Base-by-base conservation (phyloP, 2,329 filamentous ascomycete species). In the Lizonia empirigonia region DNA sequence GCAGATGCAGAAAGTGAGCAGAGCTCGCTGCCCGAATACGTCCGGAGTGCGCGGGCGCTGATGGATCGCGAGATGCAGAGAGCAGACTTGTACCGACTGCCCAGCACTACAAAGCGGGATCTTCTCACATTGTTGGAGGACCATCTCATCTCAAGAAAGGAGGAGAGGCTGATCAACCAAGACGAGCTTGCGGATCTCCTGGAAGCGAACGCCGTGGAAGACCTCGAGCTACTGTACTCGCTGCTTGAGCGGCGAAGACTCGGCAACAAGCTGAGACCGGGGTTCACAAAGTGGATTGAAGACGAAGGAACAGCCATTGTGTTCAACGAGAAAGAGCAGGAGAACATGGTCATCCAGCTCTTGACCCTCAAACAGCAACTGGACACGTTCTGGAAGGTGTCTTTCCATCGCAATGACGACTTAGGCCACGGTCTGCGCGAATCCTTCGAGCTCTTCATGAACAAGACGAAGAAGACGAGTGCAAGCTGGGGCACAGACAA, bases 401-500 rank as follows among this genome's bases (percentile, higher is more conserved):
- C 91, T 0, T 97, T 99, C 66, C 80, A 82, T 37, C 85, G 85
- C 44, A 84, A 96, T 60, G 85, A 91, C n/a, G 82, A 84, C 18
- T 85, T 97, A 39, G 82, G 86, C 0, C 89, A 92, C 70, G 85
- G 82, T 9, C 80, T 99, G 60, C 84, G 94, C 48, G 91, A 97
- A 64, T 83, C 90, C 0, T 97, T 99, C 68, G 87, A 89, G 44
- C 82, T 80, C 1, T 97, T 97, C 64, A 96, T 99, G 80, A 99
- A 99, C 72, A 90, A 94, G 71, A 83, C 81, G 4, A 88, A 88
- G 68, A 89, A 87, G 67, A 85, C 84, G 1, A 81, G 84, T 7
- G 79, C 85, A 4, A 86, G 85, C 4, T 93, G 89, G 83, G 85
- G 85, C 42, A 90, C 89, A 0, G 88, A 91, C 48, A 95, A 92